Percentiles rank a stretch among this genome's conserved stretches.
Conservation (phyloP, 2,329 filamentous ascomycete genomes). For the Blastomyces parvus region DNA sequence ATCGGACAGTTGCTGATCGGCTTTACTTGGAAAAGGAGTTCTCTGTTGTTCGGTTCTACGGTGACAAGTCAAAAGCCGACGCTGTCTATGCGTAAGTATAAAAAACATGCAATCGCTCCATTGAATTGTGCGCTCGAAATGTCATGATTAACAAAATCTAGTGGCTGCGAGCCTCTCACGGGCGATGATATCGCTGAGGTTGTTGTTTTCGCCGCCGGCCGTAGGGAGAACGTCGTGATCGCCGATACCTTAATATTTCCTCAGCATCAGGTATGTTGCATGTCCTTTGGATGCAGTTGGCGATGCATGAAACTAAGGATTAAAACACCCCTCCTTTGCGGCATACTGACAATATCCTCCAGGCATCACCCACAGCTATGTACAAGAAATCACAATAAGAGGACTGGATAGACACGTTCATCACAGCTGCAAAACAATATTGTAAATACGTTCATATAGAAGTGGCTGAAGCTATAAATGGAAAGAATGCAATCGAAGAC, state of each 20-base stretch:
- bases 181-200: conserved; percentile 87
- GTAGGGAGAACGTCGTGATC: conserved; percentile 81
- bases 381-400: conserved; percentile 5
- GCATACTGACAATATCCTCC: neutral
- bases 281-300: conserved; percentile 21
- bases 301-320: neutral
- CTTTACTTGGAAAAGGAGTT: conserved; percentile 54
- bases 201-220: conserved; percentile 72
- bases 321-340: neutral
- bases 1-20: neutral
- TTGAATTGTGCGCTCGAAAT: neutral
- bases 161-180: conserved; percentile 70
- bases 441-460: neutral
- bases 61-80: conserved; percentile 81
- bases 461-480: neutral
- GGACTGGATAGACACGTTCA: neutral
- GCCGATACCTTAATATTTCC: conserved; percentile 82
- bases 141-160: conserved; percentile 24
- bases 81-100: conserved; percentile 65
- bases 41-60: conserved; percentile 76
- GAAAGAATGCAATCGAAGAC: neutral
- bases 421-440: neutral
- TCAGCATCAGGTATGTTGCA: conserved; percentile 64
- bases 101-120: neutral
- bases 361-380: neutral